Evolutionary conservation across 768 basidiomycete genomes (phyloP).

Genomic region (Crepidotus variabilis): DNA sequence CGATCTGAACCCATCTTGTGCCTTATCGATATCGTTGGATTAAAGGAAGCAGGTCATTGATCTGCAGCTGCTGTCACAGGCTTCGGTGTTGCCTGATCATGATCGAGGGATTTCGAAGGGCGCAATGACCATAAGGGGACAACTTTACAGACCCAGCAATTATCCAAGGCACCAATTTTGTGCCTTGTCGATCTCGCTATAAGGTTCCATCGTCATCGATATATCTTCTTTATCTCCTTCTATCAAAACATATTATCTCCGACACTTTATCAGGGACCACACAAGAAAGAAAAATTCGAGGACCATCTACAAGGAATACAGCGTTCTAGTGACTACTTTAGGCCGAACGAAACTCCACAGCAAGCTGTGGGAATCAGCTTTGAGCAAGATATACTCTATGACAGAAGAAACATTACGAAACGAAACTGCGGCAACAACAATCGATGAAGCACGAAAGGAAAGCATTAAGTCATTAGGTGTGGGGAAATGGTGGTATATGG

Average conservation of each 20-base stretch:
- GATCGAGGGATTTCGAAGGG: neutral
- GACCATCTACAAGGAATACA: neutral
- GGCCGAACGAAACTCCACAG: neutral
- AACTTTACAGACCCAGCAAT: neutral
- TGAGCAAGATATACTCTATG: neutral
- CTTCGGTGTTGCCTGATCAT: neutral
- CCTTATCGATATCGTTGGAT: neutral
- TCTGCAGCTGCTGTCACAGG: neutral
- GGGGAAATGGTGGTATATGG: neutral
- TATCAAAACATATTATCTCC: no score
- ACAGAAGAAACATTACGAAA: neutral
- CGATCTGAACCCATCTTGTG: neutral
- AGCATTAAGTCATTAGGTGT: neutral
- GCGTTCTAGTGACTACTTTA: neutral
- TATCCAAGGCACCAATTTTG: neutral
- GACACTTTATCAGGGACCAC: no score
- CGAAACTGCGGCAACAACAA: neutral
- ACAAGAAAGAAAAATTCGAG: no score
- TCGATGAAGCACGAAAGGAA: neutral
- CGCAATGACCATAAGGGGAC: neutral
- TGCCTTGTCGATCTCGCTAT: neutral
- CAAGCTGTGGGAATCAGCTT: neutral
- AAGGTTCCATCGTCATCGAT: no score
- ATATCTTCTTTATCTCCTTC: no score
- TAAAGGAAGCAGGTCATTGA: neutral